Evolutionary conservation across 768 basidiomycete species (phyloP), one percentile per base, ranked within the genome.

Genomic region (Lactarius tabidus): DNA sequence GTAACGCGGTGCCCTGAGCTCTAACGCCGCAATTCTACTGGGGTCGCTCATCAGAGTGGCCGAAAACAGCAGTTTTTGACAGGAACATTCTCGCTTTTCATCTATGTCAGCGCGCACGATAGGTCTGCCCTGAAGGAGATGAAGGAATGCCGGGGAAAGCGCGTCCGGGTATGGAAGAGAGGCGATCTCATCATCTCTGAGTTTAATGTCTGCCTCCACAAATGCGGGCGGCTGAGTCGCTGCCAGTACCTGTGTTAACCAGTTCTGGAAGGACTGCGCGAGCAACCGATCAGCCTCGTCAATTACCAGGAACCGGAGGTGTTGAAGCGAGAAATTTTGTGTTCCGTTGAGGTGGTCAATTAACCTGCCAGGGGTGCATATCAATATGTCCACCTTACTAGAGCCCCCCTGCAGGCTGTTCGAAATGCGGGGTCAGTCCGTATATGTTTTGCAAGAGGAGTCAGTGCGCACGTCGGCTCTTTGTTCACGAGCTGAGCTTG

Each of bases 281-380:
- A 99, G 81, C 0, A 99, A 81, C n/a, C 95, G 85, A 73, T 99
- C 97, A 0, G 97, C 97, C 77, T 99, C 97, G 74, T 99, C 97
- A 62, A 99, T 93, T 33, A 98, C 96, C 65, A 98, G 79, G 75
- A 94, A 98, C n/a, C 95, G 88, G 8, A 99, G 81, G 75, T 98
- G 95, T 71, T 97, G 95, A 35, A 98, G 76, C 1, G 93, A 89
- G 74, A 98, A 97, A 68, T 94, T 93, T 0, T 84, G 86, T 0
- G 97, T 98, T 29, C 86, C 87, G 57, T 85, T 85, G 41, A 99
- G 77, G 74, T 98, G 97, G 73, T 99, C 97, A 35, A 98, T 97
- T 55, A 99, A 75, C 54, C 97, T 82, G 36, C 97, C 97, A 0
- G 97, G 97, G 0, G 97, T 99, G 67, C 93, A 97, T 63, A 99